Evolutionary conservation across 2,329 filamentous ascomycete species (phyloP), one percentile per base, ranked within the genome.

Genomic region (Sporothrix euskadiensis): DNA sequence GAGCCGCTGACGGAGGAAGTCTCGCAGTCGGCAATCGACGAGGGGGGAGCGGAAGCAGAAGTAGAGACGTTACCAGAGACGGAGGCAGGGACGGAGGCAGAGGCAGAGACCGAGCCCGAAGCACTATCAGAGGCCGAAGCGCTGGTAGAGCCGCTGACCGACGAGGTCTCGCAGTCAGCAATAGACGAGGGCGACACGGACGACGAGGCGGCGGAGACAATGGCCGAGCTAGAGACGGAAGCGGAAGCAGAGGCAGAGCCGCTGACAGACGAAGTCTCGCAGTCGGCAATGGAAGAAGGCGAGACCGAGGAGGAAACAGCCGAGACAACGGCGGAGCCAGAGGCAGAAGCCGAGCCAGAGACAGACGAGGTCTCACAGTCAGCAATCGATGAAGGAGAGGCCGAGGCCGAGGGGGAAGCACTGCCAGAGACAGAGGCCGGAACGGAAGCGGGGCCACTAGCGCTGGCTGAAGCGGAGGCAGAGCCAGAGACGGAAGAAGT

Each of bases 21-120:
- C 56, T 59, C 56, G 7, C 56, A 59, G 56, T 59, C 56, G 30
- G 56, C 56, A 59, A 59, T 59, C 16, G 56, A 59, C 30, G 56
- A 59, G 30, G 26, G 56, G 14, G 30, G 35, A 14, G 14, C 56
- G 3, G 57, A 63, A n/a, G 30, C 57, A 14, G 57, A 63, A n/a
- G 30, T 32, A 14, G 57, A 41, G 2, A 16, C 32, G n/a, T 16
- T n/a, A 19, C 7, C 32, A n/a, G 32, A 63, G 32, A 16, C 59
- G 19, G 59, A n/a, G 7, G 16, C 32, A 16, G 16, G 16, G n/a
- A 12, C n/a, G 5, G 54, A 57, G 35, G 35, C n/a, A 4, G 61
- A 65, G 2, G 19, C 61, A 22, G n/a, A 22, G 4, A 35, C 35
- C 1, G n/a, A 44, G 7, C 35, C 61, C 3, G 61, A 47, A 9